Evolutionary conservation across 2,329 filamentous ascomycete species (phyloP), one percentile per base, ranked within the genome.

Genomic region (Bimuria novae-zelandiae): DNA sequence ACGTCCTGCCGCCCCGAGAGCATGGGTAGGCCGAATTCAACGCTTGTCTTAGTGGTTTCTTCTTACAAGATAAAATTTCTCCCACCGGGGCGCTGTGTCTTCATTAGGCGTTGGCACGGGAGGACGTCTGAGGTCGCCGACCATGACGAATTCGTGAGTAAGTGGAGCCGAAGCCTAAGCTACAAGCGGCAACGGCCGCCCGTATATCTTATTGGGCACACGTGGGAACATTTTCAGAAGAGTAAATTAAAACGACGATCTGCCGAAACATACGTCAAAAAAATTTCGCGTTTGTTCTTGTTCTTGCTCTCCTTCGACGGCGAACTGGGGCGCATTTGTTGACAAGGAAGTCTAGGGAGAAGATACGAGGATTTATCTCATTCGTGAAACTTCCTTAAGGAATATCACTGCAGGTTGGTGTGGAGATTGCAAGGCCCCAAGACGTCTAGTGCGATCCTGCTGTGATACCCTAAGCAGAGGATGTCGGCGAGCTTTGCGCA

Each of bases 401-500:
- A n/a, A n/a, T n/a, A n/a, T n/a, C n/a, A n/a, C n/a, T n/a, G n/a
- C n/a, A n/a, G n/a, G n/a, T n/a, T n/a, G n/a, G n/a, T n/a, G n/a
- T n/a, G n/a, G n/a, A n/a, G n/a, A n/a, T n/a, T n/a, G n/a, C n/a
- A n/a, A n/a, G n/a, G n/a, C n/a, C n/a, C n/a, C 14, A 17, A 25
- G 35, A 17, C 33, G 16, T 39, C 33, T 4, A 29, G n/a, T 37
- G 16, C n/a, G 23, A 39, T 47, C 44, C 32, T 47, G 21, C 25
- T 37, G 33, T 39, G n/a, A 37, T 37, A n/a, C n/a, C 32, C 16
- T 39, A 22, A 45, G 29, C 4, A 43, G 30, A 36, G 30, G 14
- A 37, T 21, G 23, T 47, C 44, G 44, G 44, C 44, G 44, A 47
- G 22, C 44, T 37, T 29, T 47, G 44, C 44, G 30, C 43, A 29